Base-by-base conservation (phyloP, 371 early-diverging fungal genomes). In the Lichtheimia ramosa region DNA sequence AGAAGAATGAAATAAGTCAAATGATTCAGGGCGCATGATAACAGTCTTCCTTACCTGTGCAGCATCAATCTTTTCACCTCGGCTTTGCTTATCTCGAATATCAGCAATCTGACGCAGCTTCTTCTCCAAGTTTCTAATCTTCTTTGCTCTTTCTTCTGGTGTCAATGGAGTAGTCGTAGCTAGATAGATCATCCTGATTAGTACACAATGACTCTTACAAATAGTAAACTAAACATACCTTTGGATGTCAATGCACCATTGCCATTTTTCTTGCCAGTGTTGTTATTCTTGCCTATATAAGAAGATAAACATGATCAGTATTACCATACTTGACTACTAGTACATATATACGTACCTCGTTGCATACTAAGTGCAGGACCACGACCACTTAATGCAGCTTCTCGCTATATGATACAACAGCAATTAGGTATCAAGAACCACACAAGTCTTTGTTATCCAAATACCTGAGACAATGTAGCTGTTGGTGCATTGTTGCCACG, bases 21-120 rank as follows among this genome's bases (percentile, higher is more conserved):
- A n/a, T 7, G 15, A 43, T 54, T 34, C 8, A 27, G 8, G 23
- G 3, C 15, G 5, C 14, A 21, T 48, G 48, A 54, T 28, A 21
- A 0, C n/a, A 0, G 3, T 27, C 15, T 34, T 25, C 7, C 61
- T 62, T 64, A 89, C 73, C 84, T 97, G 98, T 50, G 93, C 92
- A 62, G 84, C 72, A 69, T 93, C 94, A 15, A 97, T 75, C 39
- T 69, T 74, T 63, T 92, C 93, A 27, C 97, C 97, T 4, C 80
- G 78, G 7, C 76, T 79, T 69, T 87, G 84, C 60, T 88, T 88
- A 41, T 88, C 88, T 66, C 91, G 90, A 48, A 97, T 75, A 43
- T 90, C 92, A 42, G 79, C 79, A 71, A 97, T 97, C 73, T 94
- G 92, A 68, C 88, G 84, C 59, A 97, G 73, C 75, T 97, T 97